Percentiles rank a stretch among this genome's conserved stretches.
Conservation (phyloP, 2,329 filamentous ascomycete genomes). For the Fusarium bulbicola region DNA sequence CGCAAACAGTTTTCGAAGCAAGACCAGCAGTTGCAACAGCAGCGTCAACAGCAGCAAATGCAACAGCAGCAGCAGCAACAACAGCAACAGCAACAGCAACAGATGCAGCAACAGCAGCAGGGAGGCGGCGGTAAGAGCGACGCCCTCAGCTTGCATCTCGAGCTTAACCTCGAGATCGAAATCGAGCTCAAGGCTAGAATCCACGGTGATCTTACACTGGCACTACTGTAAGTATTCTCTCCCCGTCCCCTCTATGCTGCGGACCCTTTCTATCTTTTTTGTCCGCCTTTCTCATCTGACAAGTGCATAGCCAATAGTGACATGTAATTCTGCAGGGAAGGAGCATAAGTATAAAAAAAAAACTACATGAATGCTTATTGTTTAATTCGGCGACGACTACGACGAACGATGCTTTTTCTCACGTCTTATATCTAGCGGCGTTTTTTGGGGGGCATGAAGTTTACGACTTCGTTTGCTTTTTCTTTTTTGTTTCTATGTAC, state of each 20-base stretch:
- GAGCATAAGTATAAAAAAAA: constrained; percentile 7
- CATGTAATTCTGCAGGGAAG: constrained; percentile 36
- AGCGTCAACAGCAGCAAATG: constrained; percentile 22
- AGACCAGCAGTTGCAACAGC: constrained; percentile 14
- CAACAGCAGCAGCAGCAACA: constrained; percentile 30
- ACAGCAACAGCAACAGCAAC: constrained; percentile 30
- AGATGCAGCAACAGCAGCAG: constrained; percentile 27
- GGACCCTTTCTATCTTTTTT: neutral
- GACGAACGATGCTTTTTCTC: neutral
- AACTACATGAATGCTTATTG: neutral
- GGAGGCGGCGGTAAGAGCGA: constrained; percentile 38
- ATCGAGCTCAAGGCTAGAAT: constrained; percentile 88
- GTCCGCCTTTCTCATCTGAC: constrained; percentile 27
- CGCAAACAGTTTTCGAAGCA: constrained; percentile 18
- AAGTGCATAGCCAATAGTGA: constrained; percentile 39
- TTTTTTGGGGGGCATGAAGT: constrained; percentile 31
- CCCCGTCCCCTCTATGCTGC: neutral
- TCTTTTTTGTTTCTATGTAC: neutral
- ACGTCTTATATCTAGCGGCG: constrained; percentile 9
- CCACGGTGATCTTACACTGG: constrained; percentile 82
- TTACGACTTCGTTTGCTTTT: constrained; percentile 13
- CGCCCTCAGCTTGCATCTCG: constrained; percentile 72
- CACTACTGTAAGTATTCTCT: constrained; percentile 62
- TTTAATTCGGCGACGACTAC: constrained; percentile 8
- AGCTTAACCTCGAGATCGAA: constrained; percentile 85